Conservation (phyloP, 1,139 yeast species). For the Meyerozyma carpophila region DNA sequence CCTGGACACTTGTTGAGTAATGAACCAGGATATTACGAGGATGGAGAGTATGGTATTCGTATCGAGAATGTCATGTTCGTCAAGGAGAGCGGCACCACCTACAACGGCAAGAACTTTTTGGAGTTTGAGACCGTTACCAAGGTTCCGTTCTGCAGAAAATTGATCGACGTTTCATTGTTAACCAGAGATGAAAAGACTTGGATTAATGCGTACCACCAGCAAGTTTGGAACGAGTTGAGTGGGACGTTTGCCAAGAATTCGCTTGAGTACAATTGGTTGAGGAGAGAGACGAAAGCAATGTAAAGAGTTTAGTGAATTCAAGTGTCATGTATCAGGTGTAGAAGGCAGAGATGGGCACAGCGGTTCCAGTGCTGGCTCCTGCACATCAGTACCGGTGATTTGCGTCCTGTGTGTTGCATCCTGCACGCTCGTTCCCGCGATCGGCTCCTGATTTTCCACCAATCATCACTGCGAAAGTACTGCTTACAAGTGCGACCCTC, state of each 20-base stretch:
- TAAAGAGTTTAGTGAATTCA: neutral
- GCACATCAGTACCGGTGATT: no score
- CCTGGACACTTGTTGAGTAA: conserved; percentile 82
- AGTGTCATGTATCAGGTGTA: no score
- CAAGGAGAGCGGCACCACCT: conserved; percentile 40
- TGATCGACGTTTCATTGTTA: conserved; percentile 57
- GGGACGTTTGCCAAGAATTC: conserved; percentile 46
- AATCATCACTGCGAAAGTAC: neutral
- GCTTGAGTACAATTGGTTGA: conserved; percentile 64
- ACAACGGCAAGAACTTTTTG: conserved; percentile 52
- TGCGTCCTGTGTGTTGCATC: no score
- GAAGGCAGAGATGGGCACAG: no score
- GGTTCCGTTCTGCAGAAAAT: conserved; percentile 79
- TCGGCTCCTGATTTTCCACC: neutral
- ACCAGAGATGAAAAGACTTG: conserved; percentile 57
- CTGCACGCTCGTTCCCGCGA: neutral
- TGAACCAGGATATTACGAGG: conserved; percentile 95
- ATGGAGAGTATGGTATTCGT: conserved; percentile 89
- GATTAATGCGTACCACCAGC: conserved; percentile 64
- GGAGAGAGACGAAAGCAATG: conserved; percentile 50
- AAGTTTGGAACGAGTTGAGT: conserved; percentile 54
- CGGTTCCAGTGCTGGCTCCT: no score
- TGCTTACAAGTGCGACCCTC: neutral
- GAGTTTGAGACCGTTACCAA: conserved; percentile 81
- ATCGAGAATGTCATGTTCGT: conserved; percentile 80